Evolutionary conservation across 2,329 filamentous ascomycete genomes (phyloP).

Genomic region (Trichoderma sp.): DNA sequence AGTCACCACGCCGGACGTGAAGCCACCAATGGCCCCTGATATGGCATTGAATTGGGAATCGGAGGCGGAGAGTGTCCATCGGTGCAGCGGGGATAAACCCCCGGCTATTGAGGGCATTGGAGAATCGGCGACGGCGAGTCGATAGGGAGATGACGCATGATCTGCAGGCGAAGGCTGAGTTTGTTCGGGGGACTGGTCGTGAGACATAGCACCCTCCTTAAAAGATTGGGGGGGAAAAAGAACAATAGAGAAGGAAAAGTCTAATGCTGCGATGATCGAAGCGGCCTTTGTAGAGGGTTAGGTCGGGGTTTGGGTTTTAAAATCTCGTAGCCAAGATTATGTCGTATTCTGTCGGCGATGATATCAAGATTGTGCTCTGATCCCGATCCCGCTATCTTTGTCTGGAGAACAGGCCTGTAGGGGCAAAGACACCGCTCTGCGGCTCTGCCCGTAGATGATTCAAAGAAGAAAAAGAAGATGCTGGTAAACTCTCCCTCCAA

Average conservation of each 20-base stretch:
- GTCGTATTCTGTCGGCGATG: not conserved
- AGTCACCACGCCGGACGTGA: slow-evolving; percentile 90
- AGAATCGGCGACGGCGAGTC: slow-evolving; percentile 35
- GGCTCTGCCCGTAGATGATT: not conserved
- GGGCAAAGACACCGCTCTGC: slow-evolving; percentile 16
- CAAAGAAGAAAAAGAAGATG: not conserved
- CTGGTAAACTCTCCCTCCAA: not conserved
- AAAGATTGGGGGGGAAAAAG: not conserved
- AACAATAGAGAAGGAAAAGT: not conserved
- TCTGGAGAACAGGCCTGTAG: slow-evolving; percentile 6
- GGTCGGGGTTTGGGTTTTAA: not conserved
- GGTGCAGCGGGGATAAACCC: slow-evolving; percentile 51
- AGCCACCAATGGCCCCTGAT: slow-evolving; percentile 83
- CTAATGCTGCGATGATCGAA: not conserved
- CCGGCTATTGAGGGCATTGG: slow-evolving; percentile 37
- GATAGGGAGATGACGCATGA: slow-evolving; percentile 43
- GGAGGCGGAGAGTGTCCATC: slow-evolving; percentile 58
- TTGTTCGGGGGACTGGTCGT: slow-evolving; percentile 47
- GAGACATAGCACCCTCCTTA: slow-evolving; percentile 46
- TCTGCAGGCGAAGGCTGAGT: slow-evolving; percentile 38
- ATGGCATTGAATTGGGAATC: slow-evolving; percentile 76
- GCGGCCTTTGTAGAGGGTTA: not conserved
- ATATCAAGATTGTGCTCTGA: slow-evolving; percentile 4
- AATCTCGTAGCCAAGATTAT: not conserved
- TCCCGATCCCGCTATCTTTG: not conserved